A percentile compares a stretch with the other conserved stretches of the same genome.
phyloP scores from a whole-genome alignment of 2,329 filamentous ascomycete genomes.

The Cyphellophora attinorum region DNA sequence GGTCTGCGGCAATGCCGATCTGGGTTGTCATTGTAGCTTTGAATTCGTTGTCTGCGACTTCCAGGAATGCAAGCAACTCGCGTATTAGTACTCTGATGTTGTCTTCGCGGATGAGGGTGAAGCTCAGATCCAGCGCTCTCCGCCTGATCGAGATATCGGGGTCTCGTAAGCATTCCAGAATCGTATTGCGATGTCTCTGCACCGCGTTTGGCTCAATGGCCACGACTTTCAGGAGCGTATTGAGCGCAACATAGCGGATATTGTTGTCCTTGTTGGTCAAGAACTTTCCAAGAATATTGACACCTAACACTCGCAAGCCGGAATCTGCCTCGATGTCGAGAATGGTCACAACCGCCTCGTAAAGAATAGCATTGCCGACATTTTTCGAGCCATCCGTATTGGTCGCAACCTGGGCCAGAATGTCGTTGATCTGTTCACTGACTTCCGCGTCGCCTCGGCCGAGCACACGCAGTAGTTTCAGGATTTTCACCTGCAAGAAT shows the following conservation, averaged over 20 bases:
- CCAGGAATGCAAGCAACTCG: slow-evolving; percentile 87
- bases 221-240: slow-evolving; percentile 95
- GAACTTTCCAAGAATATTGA: slow-evolving; percentile 98
- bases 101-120: slow-evolving; percentile 93
- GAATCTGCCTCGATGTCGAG: slow-evolving; percentile 97
- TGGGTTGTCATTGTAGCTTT: slow-evolving; percentile 98
- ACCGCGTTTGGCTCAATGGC: slow-evolving; percentile 97
- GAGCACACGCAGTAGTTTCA: slow-evolving; percentile 75
- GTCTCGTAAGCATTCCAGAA: slow-evolving; percentile 88
- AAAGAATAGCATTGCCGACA: slow-evolving; percentile 94
- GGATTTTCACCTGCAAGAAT: slow-evolving; percentile 93
- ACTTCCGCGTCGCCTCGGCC: slow-evolving; percentile 77
- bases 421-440: slow-evolving; percentile 97
- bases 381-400: slow-evolving; percentile 99
- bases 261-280: slow-evolving; percentile 98
- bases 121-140: slow-evolving; percentile 92
- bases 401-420: slow-evolving; percentile 90
- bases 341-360: slow-evolving; percentile 93
- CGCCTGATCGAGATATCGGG: slow-evolving; percentile 96
- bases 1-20: slow-evolving; percentile 92
- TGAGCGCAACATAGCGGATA: slow-evolving; percentile 94
- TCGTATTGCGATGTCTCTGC: slow-evolving; percentile 93
- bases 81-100: slow-evolving; percentile 91
- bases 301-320: slow-evolving; percentile 82
- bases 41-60: slow-evolving; percentile 96